Evolutionary conservation across 495 filamentous ascomycete species (phyloP).

Genomic region (Tuber borchii): DNA sequence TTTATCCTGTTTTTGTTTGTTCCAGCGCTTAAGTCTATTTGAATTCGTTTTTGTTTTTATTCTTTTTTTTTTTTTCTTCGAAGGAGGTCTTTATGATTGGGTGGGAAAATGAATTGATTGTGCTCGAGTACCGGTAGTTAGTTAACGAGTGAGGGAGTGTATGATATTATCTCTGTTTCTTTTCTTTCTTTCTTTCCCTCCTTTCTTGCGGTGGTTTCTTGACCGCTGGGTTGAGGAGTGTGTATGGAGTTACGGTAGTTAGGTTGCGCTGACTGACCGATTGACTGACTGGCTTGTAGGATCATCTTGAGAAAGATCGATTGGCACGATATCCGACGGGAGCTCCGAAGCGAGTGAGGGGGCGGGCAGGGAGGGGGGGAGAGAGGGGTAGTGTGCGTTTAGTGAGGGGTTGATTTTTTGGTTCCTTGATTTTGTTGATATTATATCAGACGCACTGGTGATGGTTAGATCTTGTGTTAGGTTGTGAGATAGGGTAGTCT

Average conservation of each 20-base stretch:
- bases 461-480: too few species aligned
- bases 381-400: neutral
- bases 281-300: too few species aligned
- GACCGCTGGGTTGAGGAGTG: neutral
- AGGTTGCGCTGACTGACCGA: too few species aligned
- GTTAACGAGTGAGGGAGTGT: too few species aligned
- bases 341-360: neutral
- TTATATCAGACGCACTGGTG: too few species aligned
- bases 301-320: neutral
- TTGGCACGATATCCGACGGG: neutral
- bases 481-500: too few species aligned
- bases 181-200: neutral
- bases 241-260: neutral
- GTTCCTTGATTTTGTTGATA: neutral
- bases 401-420: neutral
- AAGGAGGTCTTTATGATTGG: neutral
- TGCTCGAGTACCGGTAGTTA: neutral
- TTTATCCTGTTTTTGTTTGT: too few species aligned
- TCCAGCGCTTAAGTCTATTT: neutral
- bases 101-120: neutral
- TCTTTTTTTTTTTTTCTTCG: neutral
- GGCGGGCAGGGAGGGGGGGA: neutral
- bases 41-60: too few species aligned
- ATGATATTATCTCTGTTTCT: neutral
- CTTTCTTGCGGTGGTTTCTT: neutral